Evolutionary conservation across 306 rosid genomes (phyloP).

Genomic region (Dalbergia oliveri): DNA sequence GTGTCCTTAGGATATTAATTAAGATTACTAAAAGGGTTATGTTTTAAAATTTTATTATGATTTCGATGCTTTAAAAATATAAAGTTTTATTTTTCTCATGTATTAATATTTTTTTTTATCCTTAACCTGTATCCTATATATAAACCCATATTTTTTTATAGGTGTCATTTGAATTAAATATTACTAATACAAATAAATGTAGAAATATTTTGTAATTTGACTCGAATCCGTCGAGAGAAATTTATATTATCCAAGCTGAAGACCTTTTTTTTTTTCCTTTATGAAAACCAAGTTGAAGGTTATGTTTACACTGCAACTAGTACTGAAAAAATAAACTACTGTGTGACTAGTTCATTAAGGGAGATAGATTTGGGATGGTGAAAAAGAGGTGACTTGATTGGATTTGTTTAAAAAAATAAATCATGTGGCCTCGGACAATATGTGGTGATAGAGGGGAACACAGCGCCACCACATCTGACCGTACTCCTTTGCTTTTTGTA

Average conservation of each 20-base stretch:
- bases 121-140: no score
- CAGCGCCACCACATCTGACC: slow-evolving; percentile 75
- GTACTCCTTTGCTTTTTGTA: slow-evolving; percentile 45
- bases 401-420: slow-evolving; percentile 43
- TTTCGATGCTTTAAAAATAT: no score
- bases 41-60: no score
- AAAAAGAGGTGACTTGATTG: slow-evolving; percentile 62
- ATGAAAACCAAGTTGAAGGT: neutral
- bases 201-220: neutral
- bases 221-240: neutral
- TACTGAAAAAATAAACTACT: neutral
- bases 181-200: neutral
- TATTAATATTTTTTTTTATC: no score
- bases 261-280: no score
- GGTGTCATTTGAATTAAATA: no score
- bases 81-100: no score
- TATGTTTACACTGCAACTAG: neutral
- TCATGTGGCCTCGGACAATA: slow-evolving; percentile 49
- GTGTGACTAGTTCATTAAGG: slow-evolving; percentile 41
- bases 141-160: no score
- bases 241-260: neutral
- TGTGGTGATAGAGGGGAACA: slow-evolving; percentile 65
- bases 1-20: no score
- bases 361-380: slow-evolving; percentile 65
- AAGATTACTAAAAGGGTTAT: no score